Evolutionary conservation across 1,284 basidiomycete species (phyloP).

Genomic region (Lignosus rhinocerotis): DNA sequence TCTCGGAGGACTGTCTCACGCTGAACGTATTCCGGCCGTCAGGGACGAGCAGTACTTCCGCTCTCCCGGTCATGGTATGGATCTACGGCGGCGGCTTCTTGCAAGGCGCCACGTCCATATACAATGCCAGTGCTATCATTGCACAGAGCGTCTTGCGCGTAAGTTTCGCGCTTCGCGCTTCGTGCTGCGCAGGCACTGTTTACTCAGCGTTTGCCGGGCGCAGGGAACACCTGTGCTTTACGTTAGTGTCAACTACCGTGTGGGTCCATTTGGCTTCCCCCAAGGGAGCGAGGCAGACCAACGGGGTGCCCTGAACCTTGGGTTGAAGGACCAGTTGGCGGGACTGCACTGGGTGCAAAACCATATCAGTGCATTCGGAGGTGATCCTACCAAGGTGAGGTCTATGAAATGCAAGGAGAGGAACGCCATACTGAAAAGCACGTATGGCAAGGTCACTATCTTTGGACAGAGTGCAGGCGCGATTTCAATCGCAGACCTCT

Average conservation of each 20-base stretch:
- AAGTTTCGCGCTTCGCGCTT: conserved; percentile 14
- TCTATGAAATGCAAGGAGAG: not conserved
- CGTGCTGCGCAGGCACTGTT: not conserved
- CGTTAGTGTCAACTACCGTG: conserved; percentile 57
- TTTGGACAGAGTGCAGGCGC: conserved; percentile 58
- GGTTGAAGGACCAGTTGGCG: conserved; percentile 43
- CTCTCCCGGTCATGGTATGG: conserved; percentile 41
- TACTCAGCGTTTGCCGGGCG: not conserved
- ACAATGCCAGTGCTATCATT: conserved; percentile 45
- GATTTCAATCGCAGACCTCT: conserved; percentile 43
- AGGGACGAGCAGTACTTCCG: conserved; percentile 25
- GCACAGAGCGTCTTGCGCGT: conserved; percentile 47
- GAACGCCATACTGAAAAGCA: not conserved
- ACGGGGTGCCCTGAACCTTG: conserved; percentile 43
- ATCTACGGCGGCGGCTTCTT: conserved; percentile 30
- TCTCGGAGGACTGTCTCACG: conserved; percentile 46
- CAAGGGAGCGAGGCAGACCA: conserved; percentile 45
- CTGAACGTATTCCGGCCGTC: conserved; percentile 48
- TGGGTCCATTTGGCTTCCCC: conserved; percentile 51
- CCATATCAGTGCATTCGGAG: conserved; percentile 49
- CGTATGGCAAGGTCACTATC: conserved; percentile 43
- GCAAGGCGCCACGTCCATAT: conserved; percentile 27
- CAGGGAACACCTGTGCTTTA: conserved; percentile 58
- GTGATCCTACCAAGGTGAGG: conserved; percentile 44
- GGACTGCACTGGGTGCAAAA: conserved; percentile 50